Conservation (phyloP, 768 basidiomycete genomes). For the Xanthoconium stramineum region DNA sequence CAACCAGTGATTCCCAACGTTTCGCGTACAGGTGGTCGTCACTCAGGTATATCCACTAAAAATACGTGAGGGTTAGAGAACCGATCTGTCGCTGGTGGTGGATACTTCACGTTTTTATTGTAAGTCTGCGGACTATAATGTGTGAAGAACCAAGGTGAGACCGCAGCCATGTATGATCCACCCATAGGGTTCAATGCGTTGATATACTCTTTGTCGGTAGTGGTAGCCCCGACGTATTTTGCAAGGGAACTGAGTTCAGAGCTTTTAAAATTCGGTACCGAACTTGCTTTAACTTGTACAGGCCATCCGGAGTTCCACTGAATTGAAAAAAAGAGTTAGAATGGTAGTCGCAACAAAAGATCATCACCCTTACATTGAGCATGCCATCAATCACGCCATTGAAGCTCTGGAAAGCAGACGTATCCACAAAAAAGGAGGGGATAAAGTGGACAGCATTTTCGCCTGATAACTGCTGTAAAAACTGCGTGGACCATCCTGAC, state of each 20-base stretch:
- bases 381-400: slow-evolving; percentile 51
- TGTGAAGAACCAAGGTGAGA: slow-evolving; percentile 78
- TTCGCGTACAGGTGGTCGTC: slow-evolving; percentile 66
- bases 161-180: slow-evolving; percentile 46
- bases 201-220: slow-evolving; percentile 56
- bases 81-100: background rate
- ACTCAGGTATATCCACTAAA: slow-evolving; percentile 59
- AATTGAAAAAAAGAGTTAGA: background rate
- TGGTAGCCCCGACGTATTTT: slow-evolving; percentile 43
- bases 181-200: slow-evolving; percentile 35
- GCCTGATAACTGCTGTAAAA: slow-evolving; percentile 44
- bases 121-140: slow-evolving; percentile 65
- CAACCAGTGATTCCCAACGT: slow-evolving; percentile 67
- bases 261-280: slow-evolving; percentile 1
- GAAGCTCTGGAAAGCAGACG: slow-evolving; percentile 46
- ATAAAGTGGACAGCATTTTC: slow-evolving; percentile 55
- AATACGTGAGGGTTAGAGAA: background rate
- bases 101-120: slow-evolving; percentile 63
- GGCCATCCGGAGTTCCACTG: slow-evolving; percentile 87
- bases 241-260: slow-evolving; percentile 28
- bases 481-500: slow-evolving; percentile 59
- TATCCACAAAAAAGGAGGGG: slow-evolving; percentile 66
- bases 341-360: slow-evolving; percentile 7
- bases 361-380: slow-evolving; percentile 46
- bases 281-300: slow-evolving; percentile 43